A percentile compares a stretch with the other conserved stretches of the same genome.
phyloP scores from a whole-genome alignment of 805 yeast species.

The Cyberlindnera subsufficiens region DNA sequence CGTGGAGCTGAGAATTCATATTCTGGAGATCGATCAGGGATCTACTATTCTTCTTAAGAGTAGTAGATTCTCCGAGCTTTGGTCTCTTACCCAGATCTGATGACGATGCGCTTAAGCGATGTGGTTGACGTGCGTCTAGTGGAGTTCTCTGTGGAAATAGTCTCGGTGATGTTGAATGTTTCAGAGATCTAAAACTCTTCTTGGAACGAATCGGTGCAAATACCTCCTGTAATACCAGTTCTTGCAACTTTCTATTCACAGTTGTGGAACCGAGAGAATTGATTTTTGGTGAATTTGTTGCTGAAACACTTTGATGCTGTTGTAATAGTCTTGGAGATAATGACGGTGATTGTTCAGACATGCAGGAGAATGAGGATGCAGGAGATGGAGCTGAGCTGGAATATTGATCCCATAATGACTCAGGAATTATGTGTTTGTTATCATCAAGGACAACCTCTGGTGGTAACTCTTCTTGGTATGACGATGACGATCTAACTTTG shows the following conservation, averaged over 20 bases:
- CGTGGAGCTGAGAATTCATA: slow-evolving; percentile 2
- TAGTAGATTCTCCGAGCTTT: slow-evolving; percentile 2
- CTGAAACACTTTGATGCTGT: background rate
- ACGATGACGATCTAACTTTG: slow-evolving; percentile 14
- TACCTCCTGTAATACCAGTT: slow-evolving; percentile 65
- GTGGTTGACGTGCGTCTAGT: slow-evolving; percentile 4
- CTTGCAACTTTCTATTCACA: slow-evolving; percentile 66
- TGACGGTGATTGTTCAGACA: slow-evolving; percentile 26
- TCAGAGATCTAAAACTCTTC: slow-evolving; percentile 5
- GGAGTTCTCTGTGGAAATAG: slow-evolving; percentile 7
- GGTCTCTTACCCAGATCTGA: slow-evolving; percentile 20
- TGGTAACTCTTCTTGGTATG: slow-evolving; percentile 28
- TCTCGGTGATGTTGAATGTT: slow-evolving; percentile 18
- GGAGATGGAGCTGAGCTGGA: slow-evolving; percentile 37
- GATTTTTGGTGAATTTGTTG: slow-evolving; percentile 9
- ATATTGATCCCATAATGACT: slow-evolving; percentile 62
- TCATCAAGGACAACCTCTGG: slow-evolving; percentile 91
- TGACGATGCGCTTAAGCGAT: slow-evolving; percentile 20
- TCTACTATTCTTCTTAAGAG: slow-evolving; percentile 16
- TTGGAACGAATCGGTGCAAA: slow-evolving; percentile 41
- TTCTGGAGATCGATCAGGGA: slow-evolving; percentile 22
- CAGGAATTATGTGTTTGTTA: slow-evolving; percentile 87
- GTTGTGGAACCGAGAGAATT: slow-evolving; percentile 51
- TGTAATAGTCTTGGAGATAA: slow-evolving; percentile 3
- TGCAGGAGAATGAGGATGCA: slow-evolving; percentile 32